Conservation (phyloP, 371 early-diverging fungal species). For the Saksenaea oblongispora region DNA sequence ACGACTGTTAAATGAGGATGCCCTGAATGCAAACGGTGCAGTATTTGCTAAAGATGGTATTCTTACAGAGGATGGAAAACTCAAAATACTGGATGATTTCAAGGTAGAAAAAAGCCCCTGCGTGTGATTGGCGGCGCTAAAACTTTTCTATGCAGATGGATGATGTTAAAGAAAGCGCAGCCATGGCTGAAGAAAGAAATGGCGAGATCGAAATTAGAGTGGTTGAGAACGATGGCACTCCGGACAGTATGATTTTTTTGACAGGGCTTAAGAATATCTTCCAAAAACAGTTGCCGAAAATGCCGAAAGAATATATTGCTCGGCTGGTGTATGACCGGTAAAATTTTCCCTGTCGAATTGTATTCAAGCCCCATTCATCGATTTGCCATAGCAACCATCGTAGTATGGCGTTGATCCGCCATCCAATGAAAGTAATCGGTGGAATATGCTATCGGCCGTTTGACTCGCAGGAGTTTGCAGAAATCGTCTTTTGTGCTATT, state of each 20-base stretch:
- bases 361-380: neutral
- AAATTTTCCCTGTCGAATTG: neutral
- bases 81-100: slow-evolving; percentile 7
- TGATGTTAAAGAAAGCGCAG: slow-evolving; percentile 7
- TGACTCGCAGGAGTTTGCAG: slow-evolving; percentile 89
- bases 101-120: slow-evolving; percentile 7
- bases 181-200: slow-evolving; percentile 28
- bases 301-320: slow-evolving; percentile 99
- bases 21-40: slow-evolving; percentile 6
- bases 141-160: neutral
- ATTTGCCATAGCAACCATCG: slow-evolving; percentile 67
- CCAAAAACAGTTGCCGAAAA: slow-evolving; percentile 98
- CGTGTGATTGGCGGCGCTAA: neutral
- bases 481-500: slow-evolving; percentile 99
- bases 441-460: slow-evolving; percentile 98
- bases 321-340: slow-evolving; percentile 95
- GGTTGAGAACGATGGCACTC: slow-evolving; percentile 76
- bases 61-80: slow-evolving; percentile 2
- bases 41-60: slow-evolving; percentile 2
- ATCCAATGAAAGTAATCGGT: slow-evolving; percentile 84
- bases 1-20: slow-evolving; percentile 6
- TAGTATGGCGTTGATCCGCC: slow-evolving; percentile 68
- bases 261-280: slow-evolving; percentile 96
- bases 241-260: slow-evolving; percentile 83
- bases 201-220: slow-evolving; percentile 75